phyloP scores from a whole-genome alignment of 768 basidiomycete genomes.

The Boletus reticuloceps region DNA sequence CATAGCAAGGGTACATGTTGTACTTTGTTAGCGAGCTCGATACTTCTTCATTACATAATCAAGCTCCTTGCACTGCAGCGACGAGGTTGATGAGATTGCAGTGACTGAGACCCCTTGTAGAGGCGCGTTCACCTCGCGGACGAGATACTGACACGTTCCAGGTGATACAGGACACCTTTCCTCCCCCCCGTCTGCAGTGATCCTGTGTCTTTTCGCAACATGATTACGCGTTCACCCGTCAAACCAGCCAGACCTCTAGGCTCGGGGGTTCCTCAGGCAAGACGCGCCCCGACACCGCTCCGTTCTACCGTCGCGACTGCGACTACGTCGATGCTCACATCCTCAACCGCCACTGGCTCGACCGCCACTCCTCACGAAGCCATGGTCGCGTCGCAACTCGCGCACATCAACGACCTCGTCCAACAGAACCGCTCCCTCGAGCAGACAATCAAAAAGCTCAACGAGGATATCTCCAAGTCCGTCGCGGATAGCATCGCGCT shows the following conservation, averaged over 20 bases:
- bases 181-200: not conserved
- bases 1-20: slow-evolving; percentile 2
- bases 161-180: not conserved
- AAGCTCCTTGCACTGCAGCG: not conserved
- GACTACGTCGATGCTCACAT: slow-evolving; percentile 27
- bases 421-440: slow-evolving; percentile 65
- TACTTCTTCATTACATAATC: slow-evolving; percentile 16
- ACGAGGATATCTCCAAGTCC: slow-evolving; percentile 44
- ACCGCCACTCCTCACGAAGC: slow-evolving; percentile 39
- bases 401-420: slow-evolving; percentile 73
- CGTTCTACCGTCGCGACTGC: slow-evolving; percentile 19
- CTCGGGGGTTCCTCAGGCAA: slow-evolving; percentile 10
- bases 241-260: slow-evolving; percentile 14
- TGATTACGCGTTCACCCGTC: slow-evolving; percentile 31
- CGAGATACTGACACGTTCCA: slow-evolving; percentile 1
- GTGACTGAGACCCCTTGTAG: not conserved
- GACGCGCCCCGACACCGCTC: slow-evolving; percentile 20
- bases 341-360: slow-evolving; percentile 28
- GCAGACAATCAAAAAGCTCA: slow-evolving; percentile 54
- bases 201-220: slow-evolving; percentile 4
- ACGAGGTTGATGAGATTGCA: slow-evolving; percentile 9
- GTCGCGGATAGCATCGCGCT: slow-evolving; percentile 31
- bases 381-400: slow-evolving; percentile 58
- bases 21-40: not conserved
- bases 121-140: slow-evolving; percentile 1